phyloP scores from a whole-genome alignment of 2,329 filamentous ascomycete species.

The Colletotrichum siamense region DNA sequence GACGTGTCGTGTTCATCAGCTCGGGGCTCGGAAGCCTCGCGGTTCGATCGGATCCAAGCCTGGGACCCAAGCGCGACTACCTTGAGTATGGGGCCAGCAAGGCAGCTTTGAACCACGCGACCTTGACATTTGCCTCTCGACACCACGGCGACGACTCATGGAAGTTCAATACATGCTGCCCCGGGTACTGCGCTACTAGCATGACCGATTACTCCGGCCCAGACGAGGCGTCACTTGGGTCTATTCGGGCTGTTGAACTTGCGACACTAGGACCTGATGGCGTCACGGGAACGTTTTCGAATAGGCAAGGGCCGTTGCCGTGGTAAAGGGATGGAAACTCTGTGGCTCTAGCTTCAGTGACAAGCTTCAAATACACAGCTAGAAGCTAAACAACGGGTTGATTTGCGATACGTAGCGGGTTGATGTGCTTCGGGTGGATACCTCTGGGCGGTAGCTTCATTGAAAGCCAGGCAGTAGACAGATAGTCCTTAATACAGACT shows the following conservation, averaged over 20 bases:
- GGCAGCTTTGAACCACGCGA: constrained; percentile 10
- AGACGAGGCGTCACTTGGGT: constrained; percentile 10
- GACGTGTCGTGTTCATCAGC: constrained; percentile 5
- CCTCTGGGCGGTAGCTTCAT: background rate
- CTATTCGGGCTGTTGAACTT: constrained; percentile 1
- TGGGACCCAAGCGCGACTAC: background rate
- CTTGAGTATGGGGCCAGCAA: constrained; percentile 15
- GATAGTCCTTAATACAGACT: background rate
- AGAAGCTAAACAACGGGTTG: background rate
- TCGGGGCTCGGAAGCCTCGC: constrained; percentile 5
- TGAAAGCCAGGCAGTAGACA: background rate
- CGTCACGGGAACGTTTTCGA: background rate
- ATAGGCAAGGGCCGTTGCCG: background rate
- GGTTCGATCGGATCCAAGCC: background rate
- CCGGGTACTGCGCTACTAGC: constrained; percentile 10
- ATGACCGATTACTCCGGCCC: background rate
- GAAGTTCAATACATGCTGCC: constrained; percentile 18
- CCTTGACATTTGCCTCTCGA: background rate
- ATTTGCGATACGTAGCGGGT: background rate
- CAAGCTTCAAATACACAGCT: background rate
- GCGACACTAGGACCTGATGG: constrained; percentile 9
- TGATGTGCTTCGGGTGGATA: background rate
- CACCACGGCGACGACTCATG: background rate
- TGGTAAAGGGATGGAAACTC: background rate
- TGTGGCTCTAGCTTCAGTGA: too few relatives aligned